Conservation (phyloP, 1,284 basidiomycete genomes). For the Microbotryum lychnidis-dioicae region DNA sequence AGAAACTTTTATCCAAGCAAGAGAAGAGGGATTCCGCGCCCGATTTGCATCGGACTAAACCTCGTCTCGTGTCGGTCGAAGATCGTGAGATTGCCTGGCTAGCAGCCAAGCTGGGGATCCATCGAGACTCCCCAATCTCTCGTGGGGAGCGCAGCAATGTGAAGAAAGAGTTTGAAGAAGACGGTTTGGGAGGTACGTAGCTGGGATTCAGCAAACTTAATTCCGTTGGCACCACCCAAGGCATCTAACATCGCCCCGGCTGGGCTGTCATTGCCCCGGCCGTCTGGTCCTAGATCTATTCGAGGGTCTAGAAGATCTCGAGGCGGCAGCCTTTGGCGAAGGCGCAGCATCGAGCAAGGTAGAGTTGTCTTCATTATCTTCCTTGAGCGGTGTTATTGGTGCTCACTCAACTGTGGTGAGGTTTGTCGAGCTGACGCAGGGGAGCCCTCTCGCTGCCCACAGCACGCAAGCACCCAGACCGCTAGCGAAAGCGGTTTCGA, state of each 20-base stretch:
- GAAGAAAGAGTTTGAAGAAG: constrained; percentile 44
- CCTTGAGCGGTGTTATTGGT: constrained; percentile 6
- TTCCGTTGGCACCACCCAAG: constrained; percentile 3
- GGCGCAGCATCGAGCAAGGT: constrained; percentile 29
- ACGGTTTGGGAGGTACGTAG: constrained; percentile 54
- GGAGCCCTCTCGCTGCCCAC: too few relatives aligned
- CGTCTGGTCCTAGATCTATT: constrained; percentile 21
- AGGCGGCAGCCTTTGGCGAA: constrained; percentile 38
- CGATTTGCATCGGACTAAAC: constrained; percentile 29
- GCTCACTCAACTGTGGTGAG: background rate
- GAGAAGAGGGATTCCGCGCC: constrained; percentile 32
- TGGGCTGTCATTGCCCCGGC: background rate
- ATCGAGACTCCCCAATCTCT: constrained; percentile 1
- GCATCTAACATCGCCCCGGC: constrained; percentile 1
- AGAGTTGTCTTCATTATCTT: constrained; percentile 12
- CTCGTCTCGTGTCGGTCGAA: constrained; percentile 53
- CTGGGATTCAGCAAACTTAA: constrained; percentile 27
- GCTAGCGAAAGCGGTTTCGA: constrained; percentile 2
- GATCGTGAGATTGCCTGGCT: constrained; percentile 69
- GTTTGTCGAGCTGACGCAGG: too few relatives aligned
- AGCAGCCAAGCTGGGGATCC: constrained; percentile 56
- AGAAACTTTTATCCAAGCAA: constrained; percentile 27
- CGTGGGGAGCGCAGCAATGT: constrained; percentile 42
- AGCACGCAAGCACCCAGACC: too few relatives aligned
- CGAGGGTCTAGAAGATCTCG: constrained; percentile 51